Percentiles rank a stretch among this genome's conserved stretches.
Conservation (phyloP, 1,284 basidiomycete genomes). For the Ustilago bromivora region DNA sequence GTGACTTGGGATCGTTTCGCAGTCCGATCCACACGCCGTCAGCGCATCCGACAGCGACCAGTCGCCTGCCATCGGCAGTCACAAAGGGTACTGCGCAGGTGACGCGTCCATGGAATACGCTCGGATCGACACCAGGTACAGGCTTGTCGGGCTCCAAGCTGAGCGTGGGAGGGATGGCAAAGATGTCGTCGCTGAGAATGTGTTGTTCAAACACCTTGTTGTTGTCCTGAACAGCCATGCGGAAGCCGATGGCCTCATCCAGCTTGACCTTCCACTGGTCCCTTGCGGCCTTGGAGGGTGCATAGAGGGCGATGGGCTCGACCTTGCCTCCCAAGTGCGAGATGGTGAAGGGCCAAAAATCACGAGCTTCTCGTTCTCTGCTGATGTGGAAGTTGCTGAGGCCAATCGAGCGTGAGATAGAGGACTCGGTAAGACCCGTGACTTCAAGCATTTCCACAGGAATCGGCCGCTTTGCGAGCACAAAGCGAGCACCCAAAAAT, state of each 20-base stretch:
- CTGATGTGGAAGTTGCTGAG: conserved; percentile 63
- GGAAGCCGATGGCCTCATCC: conserved; percentile 85
- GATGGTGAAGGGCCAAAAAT: conserved; percentile 65
- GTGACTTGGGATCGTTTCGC: conserved; percentile 84
- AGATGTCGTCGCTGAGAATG: conserved; percentile 68
- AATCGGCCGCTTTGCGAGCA: conserved; percentile 65
- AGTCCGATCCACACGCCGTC: conserved; percentile 98
- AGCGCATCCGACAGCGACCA: conserved; percentile 92
- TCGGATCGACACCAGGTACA: conserved; percentile 75
- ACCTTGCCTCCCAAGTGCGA: conserved; percentile 58
- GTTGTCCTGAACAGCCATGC: conserved; percentile 86
- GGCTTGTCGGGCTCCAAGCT: conserved; percentile 53
- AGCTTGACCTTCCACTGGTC: conserved; percentile 89
- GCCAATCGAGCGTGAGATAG: conserved; percentile 59
- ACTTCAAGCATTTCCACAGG: conserved; percentile 64
- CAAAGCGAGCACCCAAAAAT: conserved; percentile 33
- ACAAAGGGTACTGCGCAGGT: conserved; percentile 85
- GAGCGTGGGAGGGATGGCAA: conserved; percentile 51
- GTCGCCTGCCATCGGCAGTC: conserved; percentile 82
- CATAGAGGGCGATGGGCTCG: conserved; percentile 77
- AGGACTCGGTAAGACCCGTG: conserved; percentile 58
- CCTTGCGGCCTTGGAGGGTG: conserved; percentile 81
- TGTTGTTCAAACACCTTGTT: conserved; percentile 77
- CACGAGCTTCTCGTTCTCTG: conserved; percentile 54
- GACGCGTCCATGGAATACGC: conserved; percentile 87